A percentile compares a stretch with the other conserved stretches of the same genome.
phyloP scores from a whole-genome alignment of 225 moss, liverwort and hornwort genomes.

The Anthoceros angustus region DNA sequence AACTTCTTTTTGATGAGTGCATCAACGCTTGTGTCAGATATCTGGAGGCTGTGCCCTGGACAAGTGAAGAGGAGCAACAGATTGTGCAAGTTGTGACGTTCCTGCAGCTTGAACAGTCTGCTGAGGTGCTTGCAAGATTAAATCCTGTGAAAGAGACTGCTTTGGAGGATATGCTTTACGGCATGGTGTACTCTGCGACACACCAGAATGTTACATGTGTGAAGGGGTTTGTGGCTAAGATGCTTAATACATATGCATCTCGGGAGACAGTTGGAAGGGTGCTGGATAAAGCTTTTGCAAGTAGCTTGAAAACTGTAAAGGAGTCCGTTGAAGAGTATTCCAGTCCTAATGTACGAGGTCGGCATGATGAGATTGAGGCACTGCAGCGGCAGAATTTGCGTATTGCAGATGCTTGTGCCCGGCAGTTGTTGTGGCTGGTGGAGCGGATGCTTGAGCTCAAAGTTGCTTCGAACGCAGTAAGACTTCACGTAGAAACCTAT shows the following conservation, averaged over 20 bases:
- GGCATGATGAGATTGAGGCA: conserved; percentile 79
- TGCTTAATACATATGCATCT: conserved; percentile 59
- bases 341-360: conserved; percentile 86
- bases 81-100: conserved; percentile 53
- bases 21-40: conserved; percentile 52
- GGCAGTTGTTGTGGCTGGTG: conserved; percentile 69
- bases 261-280: conserved; percentile 63
- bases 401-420: conserved; percentile 51
- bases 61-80: conserved; percentile 46
- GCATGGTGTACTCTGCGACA: conserved; percentile 52
- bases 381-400: conserved; percentile 72
- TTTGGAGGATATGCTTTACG: conserved; percentile 24
- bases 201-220: conserved; percentile 74
- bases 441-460: conserved; percentile 81
- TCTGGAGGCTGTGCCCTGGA: conserved; percentile 80
- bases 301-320: conserved; percentile 60
- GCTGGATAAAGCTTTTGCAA: conserved; percentile 52
- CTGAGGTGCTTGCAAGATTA: conserved; percentile 52
- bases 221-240: conserved; percentile 70
- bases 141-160: conserved; percentile 44
- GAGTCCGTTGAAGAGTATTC: conserved; percentile 86
- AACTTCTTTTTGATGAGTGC: conserved; percentile 67
- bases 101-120: conserved; percentile 62
- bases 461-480: conserved; percentile 66
- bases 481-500: not conserved